These are phyloP conservation scores for Phialocephala subalpina DNA, from an alignment of 2,329 filamentous ascomycete genomes.

Conservation along the genomic window DNA sequence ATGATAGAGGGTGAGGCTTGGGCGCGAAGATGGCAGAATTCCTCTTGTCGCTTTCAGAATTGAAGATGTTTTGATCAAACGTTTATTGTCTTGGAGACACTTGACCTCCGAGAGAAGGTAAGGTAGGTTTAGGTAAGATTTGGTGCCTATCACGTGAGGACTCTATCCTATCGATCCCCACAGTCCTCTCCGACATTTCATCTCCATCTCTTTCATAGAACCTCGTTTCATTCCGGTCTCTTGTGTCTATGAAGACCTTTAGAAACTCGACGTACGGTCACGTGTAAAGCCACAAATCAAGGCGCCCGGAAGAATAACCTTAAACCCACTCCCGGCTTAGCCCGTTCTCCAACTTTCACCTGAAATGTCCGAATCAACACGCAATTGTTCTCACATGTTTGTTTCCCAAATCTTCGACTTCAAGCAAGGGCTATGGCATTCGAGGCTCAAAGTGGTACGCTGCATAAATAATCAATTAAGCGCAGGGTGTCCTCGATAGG, in stretches of 20 bases:
- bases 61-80: too few relatives aligned
- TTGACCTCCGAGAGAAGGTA: too few relatives aligned
- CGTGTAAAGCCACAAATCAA: background rate
- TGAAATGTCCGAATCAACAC: background rate
- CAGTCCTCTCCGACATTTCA: too few relatives aligned
- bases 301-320: background rate
- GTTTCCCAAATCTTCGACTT: background rate
- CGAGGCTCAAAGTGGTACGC: background rate
- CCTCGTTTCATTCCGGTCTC: too few relatives aligned
- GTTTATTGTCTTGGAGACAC: too few relatives aligned
- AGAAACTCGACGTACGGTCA: background rate
- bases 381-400: background rate
- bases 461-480: background rate
- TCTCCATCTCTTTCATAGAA: too few relatives aligned
- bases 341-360: background rate
- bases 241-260: background rate
- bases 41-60: too few relatives aligned
- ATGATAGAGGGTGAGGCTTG: background rate
- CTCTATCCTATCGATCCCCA: too few relatives aligned
- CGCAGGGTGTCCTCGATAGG: background rate
- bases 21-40: too few relatives aligned
- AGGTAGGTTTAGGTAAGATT: too few relatives aligned
- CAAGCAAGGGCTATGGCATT: background rate
- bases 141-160: too few relatives aligned
- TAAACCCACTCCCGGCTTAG: background rate